Base-by-base conservation (phyloP, 75 land plant species). In the Pseudotsuga menziesii region DNA sequence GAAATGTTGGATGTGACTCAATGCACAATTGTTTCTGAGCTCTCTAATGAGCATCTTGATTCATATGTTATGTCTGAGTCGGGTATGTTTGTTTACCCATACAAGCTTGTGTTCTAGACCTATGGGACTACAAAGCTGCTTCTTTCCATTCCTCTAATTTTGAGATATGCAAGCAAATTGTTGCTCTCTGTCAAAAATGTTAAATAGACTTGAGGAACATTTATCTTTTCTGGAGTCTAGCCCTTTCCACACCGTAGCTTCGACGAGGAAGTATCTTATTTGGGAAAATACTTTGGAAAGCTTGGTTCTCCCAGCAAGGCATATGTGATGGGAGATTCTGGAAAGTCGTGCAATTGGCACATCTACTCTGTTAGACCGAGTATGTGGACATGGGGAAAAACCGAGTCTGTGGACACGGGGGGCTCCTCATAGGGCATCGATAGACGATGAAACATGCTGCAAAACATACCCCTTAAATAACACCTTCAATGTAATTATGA, bases 201-300 rank as follows among this genome's bases (percentile, higher is more conserved):
- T 13, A 82, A 79, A 77, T 91, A 86, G 41, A 77, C 86, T 6
- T 74, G 92, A 8, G 91, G 92, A 36, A 82, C 84, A 36, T 91
- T 91, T 77, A 83, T 88, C 3, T 91, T 91, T 67, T 86, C 92
- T 13, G 79, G 72, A 9, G 88, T 82, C 1, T 91, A 91, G 84
- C 84, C 88, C 8, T 83, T 77, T 57, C 92, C 92, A 0, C 87
- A 91, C 58, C 82, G 88, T 17, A 88, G 76, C 80, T 91, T 91
- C 56, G 58, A 77, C 1, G 86, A 91, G 71, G 92, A 91, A 61
- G 81, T 91, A 20, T 79, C 79, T 13, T 76, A 80, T 54, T 82
- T 91, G 52, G 88, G 88, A 35, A 44, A 76, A 26, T 72, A 80
- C 70, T 91, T 91, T 75, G 83, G 85, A 6, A 71, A 58, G 15